Percentiles rank a stretch among this genome's conserved stretches.
These are phyloP conservation scores for Zanthoxylum bungeanum DNA, from an alignment of 345 rosid species.

Conservation along the genomic window DNA sequence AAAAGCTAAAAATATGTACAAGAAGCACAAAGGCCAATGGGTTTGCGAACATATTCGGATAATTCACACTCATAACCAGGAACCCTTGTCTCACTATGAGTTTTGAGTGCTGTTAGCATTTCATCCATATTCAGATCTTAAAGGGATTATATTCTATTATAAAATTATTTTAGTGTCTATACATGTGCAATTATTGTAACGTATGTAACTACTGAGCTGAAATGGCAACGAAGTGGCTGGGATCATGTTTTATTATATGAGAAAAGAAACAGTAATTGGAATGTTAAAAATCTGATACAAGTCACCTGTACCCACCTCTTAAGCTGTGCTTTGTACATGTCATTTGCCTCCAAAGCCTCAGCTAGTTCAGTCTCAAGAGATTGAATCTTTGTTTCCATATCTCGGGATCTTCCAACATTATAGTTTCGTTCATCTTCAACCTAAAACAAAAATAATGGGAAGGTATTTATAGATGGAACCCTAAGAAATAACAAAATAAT, in stretches of 20 bases:
- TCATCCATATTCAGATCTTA: neutral
- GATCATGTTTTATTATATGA: neutral
- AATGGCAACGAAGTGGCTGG: too few species aligned
- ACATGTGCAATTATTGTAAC: neutral
- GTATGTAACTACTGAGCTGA: neutral
- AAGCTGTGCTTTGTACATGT: conserved; percentile 51
- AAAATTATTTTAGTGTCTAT: neutral
- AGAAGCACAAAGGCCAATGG: neutral
- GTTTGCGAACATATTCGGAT: neutral
- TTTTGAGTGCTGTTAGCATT: neutral
- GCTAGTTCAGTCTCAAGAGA: conserved; percentile 50
- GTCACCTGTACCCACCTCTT: conserved; percentile 33
- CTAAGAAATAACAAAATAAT: neutral
- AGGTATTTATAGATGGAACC: neutral
- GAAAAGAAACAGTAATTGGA: neutral
- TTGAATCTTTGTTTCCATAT: conserved; percentile 31
- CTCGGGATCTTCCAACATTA: conserved; percentile 17
- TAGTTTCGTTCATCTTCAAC: conserved; percentile 14
- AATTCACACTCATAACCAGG: neutral
- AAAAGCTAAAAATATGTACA: neutral
- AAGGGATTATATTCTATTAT: neutral
- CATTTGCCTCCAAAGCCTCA: conserved; percentile 55
- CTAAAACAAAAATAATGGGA: conserved; percentile 25
- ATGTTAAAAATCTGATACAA: neutral
- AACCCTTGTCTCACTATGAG: neutral